Percentiles rank a stretch among this genome's conserved stretches.
Conservation (phyloP, 2,329 filamentous ascomycete species). For the Fusarium algeriense region DNA sequence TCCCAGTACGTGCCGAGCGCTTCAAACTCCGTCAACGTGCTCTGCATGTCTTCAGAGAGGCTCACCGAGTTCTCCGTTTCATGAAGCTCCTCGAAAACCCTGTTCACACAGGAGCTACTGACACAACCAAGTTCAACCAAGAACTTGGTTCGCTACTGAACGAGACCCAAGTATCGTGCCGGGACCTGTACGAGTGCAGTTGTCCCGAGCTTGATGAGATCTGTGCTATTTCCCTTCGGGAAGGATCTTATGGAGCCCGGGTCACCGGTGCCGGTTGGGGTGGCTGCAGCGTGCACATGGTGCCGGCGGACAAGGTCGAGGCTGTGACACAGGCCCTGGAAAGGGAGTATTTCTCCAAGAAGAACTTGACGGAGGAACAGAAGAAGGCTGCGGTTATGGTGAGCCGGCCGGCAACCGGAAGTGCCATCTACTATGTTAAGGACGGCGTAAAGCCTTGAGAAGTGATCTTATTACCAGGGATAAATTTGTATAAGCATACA, state of each 20-base stretch:
- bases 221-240: conserved; percentile 80
- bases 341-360: conserved; percentile 83
- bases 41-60: conserved; percentile 91
- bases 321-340: conserved; percentile 82
- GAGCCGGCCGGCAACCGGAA: conserved; percentile 85
- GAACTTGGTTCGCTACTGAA: conserved; percentile 88
- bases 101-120: conserved; percentile 56
- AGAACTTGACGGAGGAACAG: conserved; percentile 75
- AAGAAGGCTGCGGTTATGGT: conserved; percentile 85
- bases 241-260: conserved; percentile 86
- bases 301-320: conserved; percentile 84
- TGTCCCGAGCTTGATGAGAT: conserved; percentile 93
- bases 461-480: neutral
- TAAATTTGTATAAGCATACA: conserved; percentile 5
- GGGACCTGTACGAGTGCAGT: conserved; percentile 90
- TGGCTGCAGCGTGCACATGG: conserved; percentile 93
- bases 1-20: conserved; percentile 86
- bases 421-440: conserved; percentile 63
- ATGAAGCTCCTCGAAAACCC: conserved; percentile 77
- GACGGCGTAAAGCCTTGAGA: conserved; percentile 41
- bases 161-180: conserved; percentile 87
- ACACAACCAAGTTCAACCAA: conserved; percentile 71
- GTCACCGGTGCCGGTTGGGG: conserved; percentile 97
- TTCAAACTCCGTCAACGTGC: conserved; percentile 92
- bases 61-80: conserved; percentile 86